A percentile compares a stretch with the other conserved stretches of the same genome.
phyloP scores from a whole-genome alignment of 345 rosid species.

The Lagerstroemia speciosa region DNA sequence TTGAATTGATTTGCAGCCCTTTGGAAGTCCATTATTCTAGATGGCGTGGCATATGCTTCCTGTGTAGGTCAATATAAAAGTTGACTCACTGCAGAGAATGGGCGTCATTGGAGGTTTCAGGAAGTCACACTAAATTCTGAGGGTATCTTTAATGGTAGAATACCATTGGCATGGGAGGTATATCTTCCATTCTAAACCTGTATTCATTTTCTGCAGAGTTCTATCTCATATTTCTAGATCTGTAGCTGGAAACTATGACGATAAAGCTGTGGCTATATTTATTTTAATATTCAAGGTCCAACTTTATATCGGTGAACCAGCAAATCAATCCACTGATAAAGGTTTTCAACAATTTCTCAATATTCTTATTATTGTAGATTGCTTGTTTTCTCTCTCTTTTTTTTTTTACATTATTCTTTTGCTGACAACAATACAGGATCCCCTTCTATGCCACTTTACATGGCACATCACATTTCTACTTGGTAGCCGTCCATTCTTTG shows the following conservation, averaged over 20 bases:
- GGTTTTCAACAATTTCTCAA: too few relatives aligned
- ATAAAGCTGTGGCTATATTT: slow-evolving; percentile 99
- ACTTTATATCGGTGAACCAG: slow-evolving; percentile 78
- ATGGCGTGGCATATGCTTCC: too few relatives aligned
- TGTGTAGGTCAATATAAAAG: too few relatives aligned
- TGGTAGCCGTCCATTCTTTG: slow-evolving; percentile 35
- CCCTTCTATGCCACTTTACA: slow-evolving; percentile 87
- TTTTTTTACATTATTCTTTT: slow-evolving; percentile 18
- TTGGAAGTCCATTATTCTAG: too few relatives aligned
- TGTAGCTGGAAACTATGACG: slow-evolving; percentile 96
- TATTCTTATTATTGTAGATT: too few relatives aligned
- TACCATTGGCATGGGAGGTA: too few relatives aligned
- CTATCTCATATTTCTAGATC: slow-evolving; percentile 93
- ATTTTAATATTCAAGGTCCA: slow-evolving; percentile 84
- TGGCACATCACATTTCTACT: slow-evolving; percentile 70
- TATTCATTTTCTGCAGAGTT: slow-evolving; percentile 34
- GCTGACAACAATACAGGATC: slow-evolving; percentile 94
- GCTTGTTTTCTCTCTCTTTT: slow-evolving; percentile 3
- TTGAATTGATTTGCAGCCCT: too few relatives aligned
- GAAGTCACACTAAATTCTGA: too few relatives aligned
- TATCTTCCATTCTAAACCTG: too few relatives aligned
- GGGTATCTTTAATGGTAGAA: too few relatives aligned
- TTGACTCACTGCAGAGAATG: too few relatives aligned
- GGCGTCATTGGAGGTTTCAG: too few relatives aligned
- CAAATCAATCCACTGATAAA: background rate